Evolutionary conservation across 2,329 filamentous ascomycete genomes (phyloP).

Genomic region (Hypoxylon sp.): DNA sequence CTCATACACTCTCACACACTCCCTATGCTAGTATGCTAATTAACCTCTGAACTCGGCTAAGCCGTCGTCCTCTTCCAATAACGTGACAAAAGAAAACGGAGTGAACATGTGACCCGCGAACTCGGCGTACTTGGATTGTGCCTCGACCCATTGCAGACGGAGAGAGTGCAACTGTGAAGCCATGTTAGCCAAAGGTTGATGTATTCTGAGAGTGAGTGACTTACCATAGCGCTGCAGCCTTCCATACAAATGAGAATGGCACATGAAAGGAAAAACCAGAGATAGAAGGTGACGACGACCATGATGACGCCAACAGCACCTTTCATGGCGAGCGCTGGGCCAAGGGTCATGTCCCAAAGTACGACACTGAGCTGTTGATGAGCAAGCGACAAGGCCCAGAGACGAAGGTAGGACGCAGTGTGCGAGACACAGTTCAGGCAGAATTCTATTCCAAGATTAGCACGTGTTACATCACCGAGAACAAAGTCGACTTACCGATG

Average conservation of each 20-base stretch:
- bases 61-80: conserved; percentile 78
- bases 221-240: conserved; percentile 81
- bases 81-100: conserved; percentile 80
- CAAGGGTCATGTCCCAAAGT: conserved; percentile 96
- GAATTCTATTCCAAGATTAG: conserved; percentile 77
- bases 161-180: conserved; percentile 73
- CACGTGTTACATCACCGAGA: conserved; percentile 1
- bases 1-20: conserved; percentile 26
- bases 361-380: conserved; percentile 98
- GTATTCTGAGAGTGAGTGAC: conserved; percentile 12
- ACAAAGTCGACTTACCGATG: conserved; percentile 76
- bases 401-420: conserved; percentile 97
- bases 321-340: conserved; percentile 76
- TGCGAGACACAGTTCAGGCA: conserved; percentile 99
- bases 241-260: conserved; percentile 85
- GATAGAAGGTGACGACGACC: conserved; percentile 84
- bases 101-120: conserved; percentile 83
- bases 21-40: conserved; percentile 27
- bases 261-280: conserved; percentile 91
- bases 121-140: conserved; percentile 88
- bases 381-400: conserved; percentile 96
- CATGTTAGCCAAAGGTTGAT: conserved; percentile 35
- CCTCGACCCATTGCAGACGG: conserved; percentile 86
- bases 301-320: conserved; percentile 81
- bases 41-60: conserved; percentile 57